Percentiles rank a stretch among this genome's conserved stretches.
Conservation (phyloP, 208 protist species). For the Naegleria lovaniensis region DNA sequence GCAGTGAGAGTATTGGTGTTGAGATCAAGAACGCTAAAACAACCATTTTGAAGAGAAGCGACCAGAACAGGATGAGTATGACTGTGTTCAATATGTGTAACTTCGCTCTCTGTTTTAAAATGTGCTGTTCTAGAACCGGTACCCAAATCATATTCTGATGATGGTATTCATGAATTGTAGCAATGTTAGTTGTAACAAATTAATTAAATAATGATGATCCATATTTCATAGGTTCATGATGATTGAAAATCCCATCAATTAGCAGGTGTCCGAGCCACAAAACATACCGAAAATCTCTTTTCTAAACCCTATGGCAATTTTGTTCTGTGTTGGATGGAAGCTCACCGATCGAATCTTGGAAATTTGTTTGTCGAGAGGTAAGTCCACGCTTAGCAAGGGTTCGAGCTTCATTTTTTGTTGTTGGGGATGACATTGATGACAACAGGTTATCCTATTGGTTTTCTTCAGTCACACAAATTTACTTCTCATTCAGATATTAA, state of each 20-base stretch:
- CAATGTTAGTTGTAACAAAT: too few relatives aligned
- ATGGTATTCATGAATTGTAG: too few relatives aligned
- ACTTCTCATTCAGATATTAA: background rate
- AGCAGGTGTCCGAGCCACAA: background rate
- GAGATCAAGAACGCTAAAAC: background rate
- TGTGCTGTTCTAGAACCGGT: background rate
- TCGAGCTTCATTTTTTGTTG: background rate
- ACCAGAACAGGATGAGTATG: background rate
- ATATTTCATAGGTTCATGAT: too few relatives aligned
- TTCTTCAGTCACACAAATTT: too few relatives aligned
- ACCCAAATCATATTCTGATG: background rate
- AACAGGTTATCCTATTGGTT: too few relatives aligned
- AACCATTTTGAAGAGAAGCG: slow-evolving; percentile 1
- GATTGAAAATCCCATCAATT: too few relatives aligned
- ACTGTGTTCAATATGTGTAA: slow-evolving; percentile 11
- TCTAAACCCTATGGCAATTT: background rate
- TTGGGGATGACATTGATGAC: too few relatives aligned
- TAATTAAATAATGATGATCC: too few relatives aligned
- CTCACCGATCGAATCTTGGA: background rate
- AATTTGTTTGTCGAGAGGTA: background rate
- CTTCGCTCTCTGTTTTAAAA: slow-evolving; percentile 9
- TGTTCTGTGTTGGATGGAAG: slow-evolving; percentile 15
- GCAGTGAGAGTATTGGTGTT: background rate
- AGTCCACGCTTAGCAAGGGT: background rate
- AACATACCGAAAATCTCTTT: slow-evolving; percentile 9